Percentiles rank a stretch among this genome's conserved stretches.
These are phyloP conservation scores for Hypoxylon sp. DNA, from an alignment of 2,329 filamentous ascomycete genomes.

Conservation along the genomic window DNA sequence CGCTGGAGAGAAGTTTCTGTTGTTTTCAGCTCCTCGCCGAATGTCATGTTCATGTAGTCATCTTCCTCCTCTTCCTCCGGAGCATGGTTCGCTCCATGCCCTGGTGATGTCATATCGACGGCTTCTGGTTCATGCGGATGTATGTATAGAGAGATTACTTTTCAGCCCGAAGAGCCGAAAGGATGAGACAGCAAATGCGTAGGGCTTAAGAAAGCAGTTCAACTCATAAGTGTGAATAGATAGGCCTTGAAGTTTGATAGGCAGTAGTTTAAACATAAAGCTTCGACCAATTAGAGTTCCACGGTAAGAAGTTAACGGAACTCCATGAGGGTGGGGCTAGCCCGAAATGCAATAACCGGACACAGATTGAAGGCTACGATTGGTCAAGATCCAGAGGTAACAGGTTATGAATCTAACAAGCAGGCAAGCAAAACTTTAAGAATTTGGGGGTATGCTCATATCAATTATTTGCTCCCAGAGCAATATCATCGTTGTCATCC, in stretches of 20 bases:
- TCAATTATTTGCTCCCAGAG: slow-evolving; percentile 36
- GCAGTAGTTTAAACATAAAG: neutral
- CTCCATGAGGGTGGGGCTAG: slow-evolving; percentile 9
- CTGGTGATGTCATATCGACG: slow-evolving; percentile 33
- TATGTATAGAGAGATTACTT: neutral
- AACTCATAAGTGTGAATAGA: neutral
- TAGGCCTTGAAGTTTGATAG: neutral
- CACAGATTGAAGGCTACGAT: slow-evolving; percentile 1
- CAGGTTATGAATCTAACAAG: neutral
- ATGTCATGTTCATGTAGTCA: slow-evolving; percentile 98
- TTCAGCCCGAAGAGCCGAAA: neutral
- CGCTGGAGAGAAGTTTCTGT: slow-evolving; percentile 70
- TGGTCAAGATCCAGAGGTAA: neutral
- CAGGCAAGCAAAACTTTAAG: neutral
- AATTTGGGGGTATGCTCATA: slow-evolving; percentile 17
- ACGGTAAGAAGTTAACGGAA: neutral
- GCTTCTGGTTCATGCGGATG: neutral
- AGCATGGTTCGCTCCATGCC: slow-evolving; percentile 31
- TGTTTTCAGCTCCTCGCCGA: slow-evolving; percentile 74
- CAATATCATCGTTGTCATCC: slow-evolving; percentile 30
- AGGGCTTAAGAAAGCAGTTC: neutral
- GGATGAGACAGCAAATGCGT: neutral
- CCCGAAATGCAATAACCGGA: slow-evolving; percentile 3
- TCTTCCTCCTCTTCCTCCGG: slow-evolving; percentile 62
- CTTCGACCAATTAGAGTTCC: slow-evolving; percentile 9